Evolutionary conservation across 2,329 filamentous ascomycete genomes (phyloP), one percentile per base, ranked within the genome.

Genomic region (Pyricularia pennisetigena): DNA sequence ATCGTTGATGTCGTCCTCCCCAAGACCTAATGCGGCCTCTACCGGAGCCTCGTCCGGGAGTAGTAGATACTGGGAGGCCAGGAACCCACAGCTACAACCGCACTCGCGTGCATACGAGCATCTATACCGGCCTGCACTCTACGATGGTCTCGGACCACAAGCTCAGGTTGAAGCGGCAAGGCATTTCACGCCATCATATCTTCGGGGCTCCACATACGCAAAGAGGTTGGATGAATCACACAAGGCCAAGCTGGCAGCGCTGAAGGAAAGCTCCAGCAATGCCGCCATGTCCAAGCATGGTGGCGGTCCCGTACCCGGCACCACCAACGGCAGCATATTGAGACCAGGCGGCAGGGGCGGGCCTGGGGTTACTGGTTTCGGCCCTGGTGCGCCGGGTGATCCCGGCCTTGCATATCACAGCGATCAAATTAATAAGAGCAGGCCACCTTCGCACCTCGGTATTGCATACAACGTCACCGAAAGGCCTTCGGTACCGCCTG

Each of bases 391-490:
- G 28, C 70, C 68, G 1, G 69, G 69, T 8, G 69, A 70, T 16
- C 68, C 68, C 5, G 64, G 68, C 66, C 85, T 88, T 74, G 79
- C 85, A 24, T 61, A 61, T 16, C 57, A 61, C 23, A 8, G 57
- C 23, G 57, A 61, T 26, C 57, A 23, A 26, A 12, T 24, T n/a
- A 61, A 61, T 12, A 61, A 61, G 57, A 61, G 57, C 57, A 61
- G 57, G 16, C 82, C 89, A 3, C 76, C 80, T 5, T 81, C 84
- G 32, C 90, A 96, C 78, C 85, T 91, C 68, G 93, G 92, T 24
- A 87, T 96, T 79, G 88, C 91, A 20, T 92, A 92, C 77, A 93
- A 96, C 74, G 84, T 97, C 70, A 89, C 96, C 72, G 94, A 97
- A 79, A 88, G 91, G 71, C 86, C 89, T 0, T 78, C 82, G 32